Base-by-base conservation (phyloP, 176 grass and related monocot species). In the Urochloa ruziziensis region DNA sequence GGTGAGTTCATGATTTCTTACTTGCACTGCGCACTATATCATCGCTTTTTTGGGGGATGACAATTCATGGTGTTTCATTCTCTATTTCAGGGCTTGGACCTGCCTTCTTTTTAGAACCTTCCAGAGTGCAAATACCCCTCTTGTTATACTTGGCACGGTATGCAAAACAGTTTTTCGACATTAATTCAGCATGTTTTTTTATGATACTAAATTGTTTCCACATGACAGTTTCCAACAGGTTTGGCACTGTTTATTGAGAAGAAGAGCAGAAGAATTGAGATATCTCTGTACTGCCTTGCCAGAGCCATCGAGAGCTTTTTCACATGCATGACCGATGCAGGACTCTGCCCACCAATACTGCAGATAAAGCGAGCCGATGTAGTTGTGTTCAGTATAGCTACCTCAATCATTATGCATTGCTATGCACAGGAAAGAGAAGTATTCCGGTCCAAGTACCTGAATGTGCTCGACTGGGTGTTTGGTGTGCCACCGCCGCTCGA, bases 401-500 rank as follows among this genome's bases (percentile, higher is more conserved):
- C 93, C 2, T 90, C 96, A 3, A 88, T 99, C 72, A 99, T 99
- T 46, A 96, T 99, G 97, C 93, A 99, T 29, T 99, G 93, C 63
- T 94, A 99, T 84, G 97, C 93, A 0, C 91, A 92, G 74, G 96
- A 99, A 87, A 91, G 96, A 60, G 96, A 96, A 59, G 96, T 96
- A 39, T 99, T 99, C 67, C 80, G 89, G 60, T 94, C 91, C 49
- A 99, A 99, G 86, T 99, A 96, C 73, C 62, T 96, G 85, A 99
- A 99, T 78, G 96, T 99, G 62, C 89, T 99, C 30, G 96, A 99
- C 82, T 99, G 96, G 93, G 93, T 99, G 52, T 99, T 99, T 64
- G 96, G 96, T 7, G 83, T 96, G 74, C 96, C 93, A 10, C 82
- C 83, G 6, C 70, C 25, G 14, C 49, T 66, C 8, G 90, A 89